phyloP scores from a whole-genome alignment of 306 rosid genomes.

The Vigna mungo region DNA sequence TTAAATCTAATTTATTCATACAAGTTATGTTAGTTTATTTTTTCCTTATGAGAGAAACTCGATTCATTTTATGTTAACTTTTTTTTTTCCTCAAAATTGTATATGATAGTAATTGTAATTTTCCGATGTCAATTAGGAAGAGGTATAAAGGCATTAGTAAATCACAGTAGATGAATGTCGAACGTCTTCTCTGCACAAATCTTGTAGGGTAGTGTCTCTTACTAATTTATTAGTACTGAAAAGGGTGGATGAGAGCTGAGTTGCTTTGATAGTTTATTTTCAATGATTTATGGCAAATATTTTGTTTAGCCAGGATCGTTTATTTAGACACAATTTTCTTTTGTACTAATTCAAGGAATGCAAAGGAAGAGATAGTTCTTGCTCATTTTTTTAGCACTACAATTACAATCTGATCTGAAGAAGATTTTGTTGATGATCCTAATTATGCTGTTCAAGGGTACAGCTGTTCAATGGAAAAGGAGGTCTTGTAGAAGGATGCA shows the following conservation, averaged over 20 bases:
- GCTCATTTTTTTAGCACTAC: background rate
- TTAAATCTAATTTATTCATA: background rate
- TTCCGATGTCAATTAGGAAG: slow-evolving; percentile 8
- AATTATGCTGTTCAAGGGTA: slow-evolving; percentile 70
- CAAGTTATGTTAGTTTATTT: background rate
- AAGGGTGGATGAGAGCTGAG: background rate
- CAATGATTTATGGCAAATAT: slow-evolving; percentile 12
- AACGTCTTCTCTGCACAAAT: slow-evolving; percentile 20
- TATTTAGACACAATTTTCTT: background rate
- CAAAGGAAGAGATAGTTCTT: background rate
- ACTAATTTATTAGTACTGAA: slow-evolving; percentile 22
- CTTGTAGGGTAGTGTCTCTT: slow-evolving; percentile 8
- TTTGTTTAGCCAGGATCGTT: background rate
- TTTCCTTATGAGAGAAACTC: background rate
- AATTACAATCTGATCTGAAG: background rate
- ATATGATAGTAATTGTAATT: background rate
- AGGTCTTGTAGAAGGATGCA: slow-evolving; percentile 75
- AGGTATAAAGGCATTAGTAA: background rate
- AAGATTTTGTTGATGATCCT: slow-evolving; percentile 37
- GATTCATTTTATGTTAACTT: background rate
- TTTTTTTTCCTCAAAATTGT: background rate
- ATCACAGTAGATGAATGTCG: slow-evolving; percentile 14
- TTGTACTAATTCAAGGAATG: slow-evolving; percentile 28
- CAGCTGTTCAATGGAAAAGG: slow-evolving; percentile 97
- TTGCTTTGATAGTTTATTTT: slow-evolving; percentile 3